Percentiles rank a stretch among this genome's conserved stretches.
Evolutionary conservation across 306 rosid genomes (phyloP).

Genomic region (Lithocarpus polystachyus): DNA sequence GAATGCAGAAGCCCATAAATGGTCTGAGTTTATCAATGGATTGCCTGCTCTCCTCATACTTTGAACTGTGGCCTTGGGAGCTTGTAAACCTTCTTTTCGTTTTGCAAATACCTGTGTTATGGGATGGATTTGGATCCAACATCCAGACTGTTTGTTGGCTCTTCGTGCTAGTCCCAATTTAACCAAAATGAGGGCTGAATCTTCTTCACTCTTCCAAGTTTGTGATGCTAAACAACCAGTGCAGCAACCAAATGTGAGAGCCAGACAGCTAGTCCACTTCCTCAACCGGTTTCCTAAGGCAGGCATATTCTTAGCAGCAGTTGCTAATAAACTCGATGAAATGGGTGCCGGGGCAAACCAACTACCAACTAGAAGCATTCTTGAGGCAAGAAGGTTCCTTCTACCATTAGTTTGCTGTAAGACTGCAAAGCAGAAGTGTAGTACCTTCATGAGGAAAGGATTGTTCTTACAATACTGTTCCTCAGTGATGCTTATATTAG

Average conservation of each 20-base stretch:
- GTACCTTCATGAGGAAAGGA: slow-evolving; percentile 67
- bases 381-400: slow-evolving; percentile 49
- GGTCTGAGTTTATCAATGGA: slow-evolving; percentile 51
- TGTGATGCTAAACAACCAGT: slow-evolving; percentile 50
- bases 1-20: slow-evolving; percentile 83
- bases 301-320: slow-evolving; percentile 60
- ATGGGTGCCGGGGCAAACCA: slow-evolving; percentile 79
- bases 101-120: slow-evolving; percentile 58
- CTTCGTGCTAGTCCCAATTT: slow-evolving; percentile 64
- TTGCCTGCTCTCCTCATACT: slow-evolving; percentile 58
- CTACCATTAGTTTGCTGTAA: slow-evolving; percentile 48
- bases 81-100: slow-evolving; percentile 61
- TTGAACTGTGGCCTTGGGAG: slow-evolving; percentile 63
- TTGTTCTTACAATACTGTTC: slow-evolving; percentile 70
- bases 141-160: slow-evolving; percentile 46
- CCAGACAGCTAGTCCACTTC: slow-evolving; percentile 51
- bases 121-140: slow-evolving; percentile 81
- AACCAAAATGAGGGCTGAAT: slow-evolving; percentile 61
- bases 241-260: slow-evolving; percentile 34
- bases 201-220: slow-evolving; percentile 74
- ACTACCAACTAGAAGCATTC: slow-evolving; percentile 72
- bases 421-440: slow-evolving; percentile 49
- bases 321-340: slow-evolving; percentile 43
- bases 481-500: slow-evolving; percentile 50
- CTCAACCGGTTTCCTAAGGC: slow-evolving; percentile 35